A percentile compares a stretch with the other conserved stretches of the same genome.
Evolutionary conservation across 495 filamentous ascomycete genomes (phyloP).

Genomic region (Xylaria venustula): DNA sequence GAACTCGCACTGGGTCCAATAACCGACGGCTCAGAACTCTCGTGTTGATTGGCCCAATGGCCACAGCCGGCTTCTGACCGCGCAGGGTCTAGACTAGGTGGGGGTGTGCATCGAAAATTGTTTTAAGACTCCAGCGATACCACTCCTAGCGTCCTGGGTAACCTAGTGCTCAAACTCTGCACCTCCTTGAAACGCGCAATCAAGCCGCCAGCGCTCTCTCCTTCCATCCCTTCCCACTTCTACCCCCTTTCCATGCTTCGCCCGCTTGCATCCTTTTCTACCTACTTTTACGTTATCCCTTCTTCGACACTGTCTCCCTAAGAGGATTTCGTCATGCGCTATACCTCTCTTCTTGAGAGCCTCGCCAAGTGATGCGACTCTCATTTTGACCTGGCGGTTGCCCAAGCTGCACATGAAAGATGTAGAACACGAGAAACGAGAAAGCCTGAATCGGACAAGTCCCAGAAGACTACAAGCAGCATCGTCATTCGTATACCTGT

Average conservation of each 20-base stretch:
- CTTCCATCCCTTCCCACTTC: constrained; percentile 19
- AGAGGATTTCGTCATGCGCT: not conserved
- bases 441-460: too few relatives aligned
- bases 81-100: constrained; percentile 1
- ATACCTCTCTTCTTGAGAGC: not conserved
- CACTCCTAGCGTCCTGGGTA: constrained; percentile 11
- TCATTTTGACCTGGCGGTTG: too few relatives aligned
- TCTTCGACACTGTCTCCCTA: not conserved
- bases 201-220: constrained; percentile 16
- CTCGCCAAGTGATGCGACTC: too few relatives aligned
- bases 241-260: constrained; percentile 4
- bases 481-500: not conserved
- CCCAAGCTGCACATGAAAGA: too few relatives aligned
- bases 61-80: not conserved
- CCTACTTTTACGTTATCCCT: constrained; percentile 4
- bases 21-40: not conserved
- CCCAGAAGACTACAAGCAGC: too few relatives aligned
- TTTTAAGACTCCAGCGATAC: constrained; percentile 31
- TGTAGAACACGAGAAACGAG: too few relatives aligned
- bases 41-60: constrained; percentile 10
- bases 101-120: constrained; percentile 9
- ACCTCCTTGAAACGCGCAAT: constrained; percentile 33
- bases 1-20: constrained; percentile 3
- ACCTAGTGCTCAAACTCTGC: constrained; percentile 22
- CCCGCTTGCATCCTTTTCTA: constrained; percentile 8